Evolutionary conservation across 2,329 filamentous ascomycete species (phyloP).

Genomic region (Aspergillus piperis): DNA sequence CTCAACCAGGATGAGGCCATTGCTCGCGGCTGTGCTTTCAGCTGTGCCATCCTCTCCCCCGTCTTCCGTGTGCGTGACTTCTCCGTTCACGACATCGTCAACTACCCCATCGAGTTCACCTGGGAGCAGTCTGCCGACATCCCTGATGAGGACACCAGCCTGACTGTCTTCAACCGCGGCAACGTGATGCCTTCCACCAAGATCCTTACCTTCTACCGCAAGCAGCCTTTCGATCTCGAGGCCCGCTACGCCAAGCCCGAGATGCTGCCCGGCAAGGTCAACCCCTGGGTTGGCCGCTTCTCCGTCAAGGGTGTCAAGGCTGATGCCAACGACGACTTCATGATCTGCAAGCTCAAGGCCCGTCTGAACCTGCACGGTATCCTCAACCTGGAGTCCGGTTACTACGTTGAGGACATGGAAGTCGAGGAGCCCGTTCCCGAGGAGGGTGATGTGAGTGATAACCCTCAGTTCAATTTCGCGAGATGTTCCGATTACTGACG

Average conservation of each 20-base stretch:
- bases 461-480: neutral
- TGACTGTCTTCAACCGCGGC: constrained; percentile 96
- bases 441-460: constrained; percentile 57
- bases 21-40: constrained; percentile 93
- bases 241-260: constrained; percentile 90
- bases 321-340: constrained; percentile 91
- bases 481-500: constrained; percentile 17
- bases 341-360: constrained; percentile 99
- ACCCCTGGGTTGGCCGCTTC: constrained; percentile 96
- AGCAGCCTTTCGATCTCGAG: constrained; percentile 95
- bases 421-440: constrained; percentile 89
- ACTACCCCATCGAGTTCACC: constrained; percentile 96
- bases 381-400: constrained; percentile 92
- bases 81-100: constrained; percentile 93
- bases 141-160: constrained; percentile 94
- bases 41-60: constrained; percentile 94
- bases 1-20: constrained; percentile 98
- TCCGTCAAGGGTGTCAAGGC: constrained; percentile 97
- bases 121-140: constrained; percentile 99
- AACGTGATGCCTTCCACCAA: constrained; percentile 98
- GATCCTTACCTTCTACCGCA: constrained; percentile 98
- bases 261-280: constrained; percentile 80
- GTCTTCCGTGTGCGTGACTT: constrained; percentile 99
- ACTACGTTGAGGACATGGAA: constrained; percentile 97
- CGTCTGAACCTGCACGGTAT: constrained; percentile 95